These are phyloP conservation scores for Ephemerocybe angulata DNA, from an alignment of 768 basidiomycete species.

Conservation along the genomic window DNA sequence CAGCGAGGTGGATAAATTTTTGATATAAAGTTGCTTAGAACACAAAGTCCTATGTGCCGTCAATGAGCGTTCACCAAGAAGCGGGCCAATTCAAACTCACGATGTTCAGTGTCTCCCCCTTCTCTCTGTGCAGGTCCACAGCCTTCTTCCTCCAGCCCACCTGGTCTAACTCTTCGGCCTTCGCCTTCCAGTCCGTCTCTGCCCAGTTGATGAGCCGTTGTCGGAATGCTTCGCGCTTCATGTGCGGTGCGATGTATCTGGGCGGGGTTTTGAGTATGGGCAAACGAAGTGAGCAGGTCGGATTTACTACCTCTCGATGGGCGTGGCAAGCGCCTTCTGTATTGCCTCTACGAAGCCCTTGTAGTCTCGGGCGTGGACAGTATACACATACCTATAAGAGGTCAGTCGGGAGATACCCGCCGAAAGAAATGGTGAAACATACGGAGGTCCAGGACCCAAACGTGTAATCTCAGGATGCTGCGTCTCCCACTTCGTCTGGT, in stretches of 20 bases:
- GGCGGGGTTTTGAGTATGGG: too few relatives aligned
- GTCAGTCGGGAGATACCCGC: neutral
- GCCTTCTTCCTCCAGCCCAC: neutral
- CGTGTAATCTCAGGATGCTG: conserved; percentile 27
- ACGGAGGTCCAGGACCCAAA: conserved; percentile 30
- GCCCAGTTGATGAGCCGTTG: conserved; percentile 22
- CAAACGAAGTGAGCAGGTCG: neutral
- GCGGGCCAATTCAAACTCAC: too few relatives aligned
- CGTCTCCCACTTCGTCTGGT: conserved; percentile 25
- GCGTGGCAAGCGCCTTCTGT: conserved; percentile 20
- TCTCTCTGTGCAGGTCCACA: neutral
- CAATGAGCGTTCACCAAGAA: too few relatives aligned
- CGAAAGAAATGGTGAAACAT: conserved; percentile 1
- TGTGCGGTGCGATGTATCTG: conserved; percentile 28
- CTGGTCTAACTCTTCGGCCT: conserved; percentile 20
- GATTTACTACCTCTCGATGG: conserved; percentile 25
- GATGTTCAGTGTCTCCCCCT: neutral
- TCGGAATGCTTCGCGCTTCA: conserved; percentile 26
- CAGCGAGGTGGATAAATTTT: too few relatives aligned
- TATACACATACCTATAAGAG: conserved; percentile 27
- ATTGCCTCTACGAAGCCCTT: conserved; percentile 27
- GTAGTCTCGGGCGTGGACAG: conserved; percentile 26
- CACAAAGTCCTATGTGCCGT: too few relatives aligned
- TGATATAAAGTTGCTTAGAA: too few relatives aligned
- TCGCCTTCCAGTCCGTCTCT: conserved; percentile 27